Evolutionary conservation across 2,329 filamentous ascomycete genomes (phyloP).

Genomic region (Neonectria hederae): DNA sequence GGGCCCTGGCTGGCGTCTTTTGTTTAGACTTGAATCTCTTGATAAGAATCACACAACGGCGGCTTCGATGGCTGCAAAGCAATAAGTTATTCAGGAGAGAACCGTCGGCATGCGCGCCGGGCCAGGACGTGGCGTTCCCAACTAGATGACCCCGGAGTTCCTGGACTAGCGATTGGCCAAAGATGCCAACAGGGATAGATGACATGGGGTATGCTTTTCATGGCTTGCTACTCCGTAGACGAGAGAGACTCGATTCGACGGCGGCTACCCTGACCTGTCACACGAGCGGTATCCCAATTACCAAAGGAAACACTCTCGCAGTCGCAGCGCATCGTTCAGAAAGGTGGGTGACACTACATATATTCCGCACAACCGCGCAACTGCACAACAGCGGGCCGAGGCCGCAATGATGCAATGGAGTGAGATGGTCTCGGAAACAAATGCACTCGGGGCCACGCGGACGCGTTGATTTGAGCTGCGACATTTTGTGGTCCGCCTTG

Average conservation of each 20-base stretch:
- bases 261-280: neutral
- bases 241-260: neutral
- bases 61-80: conserved; percentile 22
- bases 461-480: conserved; percentile 25
- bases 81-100: conserved; percentile 41
- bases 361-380: neutral
- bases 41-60: conserved; percentile 24
- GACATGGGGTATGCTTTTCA: neutral
- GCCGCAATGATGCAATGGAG: conserved; percentile 14
- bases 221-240: neutral
- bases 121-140: conserved; percentile 22
- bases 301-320: conserved; percentile 4
- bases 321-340: conserved; percentile 5
- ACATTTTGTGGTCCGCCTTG: conserved; percentile 34
- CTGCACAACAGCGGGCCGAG: conserved; percentile 2
- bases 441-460: conserved; percentile 15
- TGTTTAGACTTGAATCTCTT: conserved; percentile 21
- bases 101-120: conserved; percentile 32
- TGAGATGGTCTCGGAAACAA: conserved; percentile 18
- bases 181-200: neutral
- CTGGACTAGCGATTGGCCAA: conserved; percentile 7
- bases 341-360: neutral
- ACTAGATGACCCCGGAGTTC: conserved; percentile 20
- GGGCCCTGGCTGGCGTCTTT: conserved; percentile 7
- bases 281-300: conserved; percentile 3